Conservation (phyloP, 306 rosid species). For the Citrullus colocynthis region DNA sequence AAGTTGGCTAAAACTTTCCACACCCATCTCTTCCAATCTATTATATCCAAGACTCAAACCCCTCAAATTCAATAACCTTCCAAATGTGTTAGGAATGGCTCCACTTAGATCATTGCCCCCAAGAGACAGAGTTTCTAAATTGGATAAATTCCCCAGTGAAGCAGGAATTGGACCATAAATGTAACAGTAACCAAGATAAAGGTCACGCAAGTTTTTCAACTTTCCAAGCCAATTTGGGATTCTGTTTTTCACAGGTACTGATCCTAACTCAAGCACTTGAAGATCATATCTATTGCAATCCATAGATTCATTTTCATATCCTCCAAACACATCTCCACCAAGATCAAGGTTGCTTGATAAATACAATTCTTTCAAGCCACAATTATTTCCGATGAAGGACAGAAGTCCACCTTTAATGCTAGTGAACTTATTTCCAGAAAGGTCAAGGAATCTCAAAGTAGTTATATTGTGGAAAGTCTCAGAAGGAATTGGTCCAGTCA, state of each 20-base stretch:
- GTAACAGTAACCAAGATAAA: neutral
- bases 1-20: neutral
- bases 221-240: neutral
- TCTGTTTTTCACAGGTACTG: no score
- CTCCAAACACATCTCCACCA: neutral
- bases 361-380: neutral
- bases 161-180: neutral
- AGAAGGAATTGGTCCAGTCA: neutral
- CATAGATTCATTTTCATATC: neutral
- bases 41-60: no score
- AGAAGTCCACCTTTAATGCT: neutral
- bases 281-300: neutral
- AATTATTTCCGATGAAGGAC: neutral
- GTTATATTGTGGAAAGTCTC: neutral
- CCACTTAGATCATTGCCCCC: neutral
- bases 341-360: neutral
- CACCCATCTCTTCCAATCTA: neutral
- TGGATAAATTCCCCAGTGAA: neutral
- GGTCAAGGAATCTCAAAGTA: neutral
- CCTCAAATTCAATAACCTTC: neutral
- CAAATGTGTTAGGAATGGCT: neutral
- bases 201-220: neutral
- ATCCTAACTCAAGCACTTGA: neutral
- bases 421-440: neutral
- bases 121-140: neutral